Base-by-base conservation (phyloP, 192 early-diverging fungal genomes). In the Umbelopsis isabellina region DNA sequence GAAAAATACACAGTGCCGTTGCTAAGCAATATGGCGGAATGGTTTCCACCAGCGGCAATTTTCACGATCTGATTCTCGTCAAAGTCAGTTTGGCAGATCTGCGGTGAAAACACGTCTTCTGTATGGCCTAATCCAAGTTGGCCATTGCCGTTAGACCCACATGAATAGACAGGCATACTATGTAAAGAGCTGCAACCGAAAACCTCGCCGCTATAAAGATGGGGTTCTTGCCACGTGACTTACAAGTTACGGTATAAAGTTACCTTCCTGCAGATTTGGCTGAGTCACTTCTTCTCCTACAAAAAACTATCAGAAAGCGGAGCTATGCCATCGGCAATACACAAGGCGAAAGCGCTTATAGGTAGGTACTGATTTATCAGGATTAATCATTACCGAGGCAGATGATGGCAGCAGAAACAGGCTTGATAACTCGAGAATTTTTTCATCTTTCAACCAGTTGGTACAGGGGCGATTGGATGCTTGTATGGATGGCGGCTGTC, bases 391-490 rank as follows among this genome's bases (percentile, higher is more conserved):
- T 41, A 41, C 2, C 6, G 37, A 9, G 37, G 0, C 37, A 41
- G 10, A 41, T 41, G 10, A 6, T 41, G 37, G 6, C 37, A 41
- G 37, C 0, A 5, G 37, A 41, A 41, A 41, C 37, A 1, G 5
- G 0, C 10, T 5, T 41, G 10, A 41, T 10, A 41, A 37, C 46
- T 37, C 41, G 20, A 9, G 7, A 2, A 30, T 55, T 1, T 12
- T 37, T 16, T 33, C 0, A 6, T 55, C 2, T 25, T 27, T 49
- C 35, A 13, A 49, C 15, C 53, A 86, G 85, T 92, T n/a, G 91
- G 91, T 50, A 84, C 85, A n/a, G 91, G 91, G 16, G 91, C 91
- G 16, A 77, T 92, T 23, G 91, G 89, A 27, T 84, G 86, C 22
- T 75, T 89, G 53, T 89, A 87, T 71, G 82, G 82, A 16, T 90